These are phyloP conservation scores for Juglanconis juglandina DNA, from an alignment of 2,329 filamentous ascomycete genomes.

Conservation along the genomic window DNA sequence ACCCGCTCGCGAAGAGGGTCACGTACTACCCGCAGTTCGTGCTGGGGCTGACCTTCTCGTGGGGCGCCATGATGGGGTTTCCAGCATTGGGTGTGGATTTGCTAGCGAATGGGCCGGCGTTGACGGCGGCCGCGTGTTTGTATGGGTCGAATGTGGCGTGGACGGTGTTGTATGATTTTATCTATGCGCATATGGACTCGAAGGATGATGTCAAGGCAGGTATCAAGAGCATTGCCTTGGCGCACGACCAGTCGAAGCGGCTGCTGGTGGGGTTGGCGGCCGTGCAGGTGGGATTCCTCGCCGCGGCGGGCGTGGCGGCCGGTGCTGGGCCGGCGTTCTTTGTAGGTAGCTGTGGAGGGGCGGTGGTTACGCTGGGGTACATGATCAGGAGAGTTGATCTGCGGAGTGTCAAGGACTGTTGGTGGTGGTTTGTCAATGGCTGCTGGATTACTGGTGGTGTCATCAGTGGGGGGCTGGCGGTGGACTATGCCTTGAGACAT, in stretches of 20 bases:
- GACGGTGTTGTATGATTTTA: conserved; percentile 89
- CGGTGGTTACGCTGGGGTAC: conserved; percentile 54
- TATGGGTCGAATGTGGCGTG: conserved; percentile 79
- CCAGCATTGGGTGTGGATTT: conserved; percentile 77
- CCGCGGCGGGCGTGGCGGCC: conserved; percentile 63
- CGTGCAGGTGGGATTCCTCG: conserved; percentile 66
- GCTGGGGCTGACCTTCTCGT: conserved; percentile 80
- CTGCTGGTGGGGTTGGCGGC: conserved; percentile 69
- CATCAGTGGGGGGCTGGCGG: conserved; percentile 56
- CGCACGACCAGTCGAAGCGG: conserved; percentile 76
- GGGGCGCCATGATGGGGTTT: conserved; percentile 86
- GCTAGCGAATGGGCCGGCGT: conserved; percentile 58
- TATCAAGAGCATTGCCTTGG: conserved; percentile 83
- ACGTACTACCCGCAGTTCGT: conserved; percentile 86
- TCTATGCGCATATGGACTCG: conserved; percentile 90
- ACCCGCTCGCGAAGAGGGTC: conserved; percentile 80
- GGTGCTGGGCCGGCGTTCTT: conserved; percentile 70
- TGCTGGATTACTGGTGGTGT: conserved; percentile 65
- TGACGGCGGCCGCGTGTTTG: conserved; percentile 64
- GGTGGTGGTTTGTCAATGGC: conserved; percentile 75
- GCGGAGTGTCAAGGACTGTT: conserved; percentile 64
- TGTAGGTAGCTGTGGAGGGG: conserved; percentile 63
- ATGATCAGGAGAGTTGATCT: conserved; percentile 68
- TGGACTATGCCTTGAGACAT: conserved; percentile 57
- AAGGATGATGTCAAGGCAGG: conserved; percentile 81